Evolutionary conservation across 306 rosid genomes (phyloP).

Genomic region (Acacia melanoxylon): DNA sequence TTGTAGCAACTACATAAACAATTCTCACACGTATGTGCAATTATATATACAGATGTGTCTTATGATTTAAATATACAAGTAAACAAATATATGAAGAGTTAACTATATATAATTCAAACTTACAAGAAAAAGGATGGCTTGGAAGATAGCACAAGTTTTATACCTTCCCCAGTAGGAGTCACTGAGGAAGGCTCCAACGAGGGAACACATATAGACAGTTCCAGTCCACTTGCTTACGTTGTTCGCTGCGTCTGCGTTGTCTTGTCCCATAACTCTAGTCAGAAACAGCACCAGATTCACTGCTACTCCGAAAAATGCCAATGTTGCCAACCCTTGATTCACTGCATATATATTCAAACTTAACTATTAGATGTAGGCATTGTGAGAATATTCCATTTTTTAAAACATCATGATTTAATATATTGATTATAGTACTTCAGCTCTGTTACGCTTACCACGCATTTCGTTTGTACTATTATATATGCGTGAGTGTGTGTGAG

Average conservation of each 20-base stretch:
- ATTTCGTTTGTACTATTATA: background rate
- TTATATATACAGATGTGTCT: too few relatives aligned
- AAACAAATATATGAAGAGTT: background rate
- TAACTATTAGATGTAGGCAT: background rate
- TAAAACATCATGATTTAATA: background rate
- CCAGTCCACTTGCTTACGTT: conserved; percentile 1
- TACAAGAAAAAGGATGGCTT: conserved; percentile 53
- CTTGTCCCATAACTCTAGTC: conserved; percentile 71
- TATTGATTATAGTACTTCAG: background rate
- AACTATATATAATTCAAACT: background rate
- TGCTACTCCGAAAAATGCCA: conserved; percentile 85
- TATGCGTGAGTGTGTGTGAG: background rate
- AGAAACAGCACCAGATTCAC: conserved; percentile 75
- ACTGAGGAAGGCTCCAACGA: conserved; percentile 83
- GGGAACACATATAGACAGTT: conserved; percentile 76
- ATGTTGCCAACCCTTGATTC: conserved; percentile 82
- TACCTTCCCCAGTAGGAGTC: conserved; percentile 84
- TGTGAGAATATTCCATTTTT: background rate
- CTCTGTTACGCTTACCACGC: background rate
- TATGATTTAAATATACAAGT: too few relatives aligned
- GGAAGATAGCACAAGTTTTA: conserved; percentile 71
- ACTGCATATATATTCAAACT: conserved; percentile 35
- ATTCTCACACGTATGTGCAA: background rate
- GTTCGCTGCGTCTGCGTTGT: conserved; percentile 80
- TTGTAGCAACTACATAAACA: background rate